phyloP scores from a whole-genome alignment of 106 monocot species.

The Hemerocallis citrina region DNA sequence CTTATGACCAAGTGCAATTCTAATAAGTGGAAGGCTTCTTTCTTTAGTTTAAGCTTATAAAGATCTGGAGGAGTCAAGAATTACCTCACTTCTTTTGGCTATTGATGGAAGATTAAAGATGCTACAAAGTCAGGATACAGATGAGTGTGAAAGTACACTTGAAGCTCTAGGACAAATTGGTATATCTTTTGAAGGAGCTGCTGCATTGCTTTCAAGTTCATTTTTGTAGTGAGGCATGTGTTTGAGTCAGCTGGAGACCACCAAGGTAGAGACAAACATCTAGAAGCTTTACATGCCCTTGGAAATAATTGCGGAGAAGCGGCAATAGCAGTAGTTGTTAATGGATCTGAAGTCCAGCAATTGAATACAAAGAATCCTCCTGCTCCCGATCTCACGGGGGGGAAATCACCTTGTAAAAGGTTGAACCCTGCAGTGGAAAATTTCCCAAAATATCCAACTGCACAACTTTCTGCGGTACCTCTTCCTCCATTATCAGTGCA shows the following conservation, averaged over 20 bases:
- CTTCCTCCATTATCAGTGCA: no score
- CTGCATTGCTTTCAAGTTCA: slow-evolving; percentile 48
- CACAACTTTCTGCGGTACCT: no score
- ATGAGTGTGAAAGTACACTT: slow-evolving; percentile 74
- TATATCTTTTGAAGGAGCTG: slow-evolving; percentile 68
- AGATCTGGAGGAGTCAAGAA: slow-evolving; percentile 46
- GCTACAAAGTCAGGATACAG: slow-evolving; percentile 35
- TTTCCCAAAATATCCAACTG: no score
- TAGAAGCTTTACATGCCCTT: no score
- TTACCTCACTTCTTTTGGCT: slow-evolving; percentile 37
- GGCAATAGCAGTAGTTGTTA: no score
- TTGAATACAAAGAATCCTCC: no score
- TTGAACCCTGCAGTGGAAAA: no score
- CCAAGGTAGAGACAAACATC: slow-evolving; percentile 63
- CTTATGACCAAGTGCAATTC: slow-evolving; percentile 69
- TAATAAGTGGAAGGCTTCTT: slow-evolving; percentile 87
- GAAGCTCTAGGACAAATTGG: slow-evolving; percentile 95
- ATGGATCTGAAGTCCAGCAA: no score
- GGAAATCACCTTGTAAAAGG: no score
- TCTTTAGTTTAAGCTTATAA: slow-evolving; percentile 46
- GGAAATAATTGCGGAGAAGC: no score
- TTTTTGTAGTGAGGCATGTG: slow-evolving; percentile 53
- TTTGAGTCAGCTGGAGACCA: slow-evolving; percentile 52
- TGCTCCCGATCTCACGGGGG: no score
- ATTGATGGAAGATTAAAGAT: slow-evolving; percentile 57